Conservation (phyloP, 2,329 filamentous ascomycete genomes). For the Colletotrichum cereale region DNA sequence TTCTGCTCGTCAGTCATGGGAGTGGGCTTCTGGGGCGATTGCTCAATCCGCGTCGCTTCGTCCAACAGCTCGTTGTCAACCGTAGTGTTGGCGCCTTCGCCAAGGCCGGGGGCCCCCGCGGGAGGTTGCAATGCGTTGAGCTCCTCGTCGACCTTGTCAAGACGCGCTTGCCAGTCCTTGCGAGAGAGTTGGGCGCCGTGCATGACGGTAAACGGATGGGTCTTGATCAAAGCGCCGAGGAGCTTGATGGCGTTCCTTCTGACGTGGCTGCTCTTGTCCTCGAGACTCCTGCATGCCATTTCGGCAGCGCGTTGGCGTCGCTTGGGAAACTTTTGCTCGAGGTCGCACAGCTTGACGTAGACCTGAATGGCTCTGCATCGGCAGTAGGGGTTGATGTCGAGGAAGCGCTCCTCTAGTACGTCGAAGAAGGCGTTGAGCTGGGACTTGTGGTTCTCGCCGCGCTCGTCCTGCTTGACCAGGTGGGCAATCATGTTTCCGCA, state of each 20-base stretch:
- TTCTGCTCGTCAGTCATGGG: slow-evolving; percentile 87
- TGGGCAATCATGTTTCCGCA: slow-evolving; percentile 95
- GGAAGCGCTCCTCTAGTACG: slow-evolving; percentile 93
- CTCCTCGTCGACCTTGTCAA: slow-evolving; percentile 87
- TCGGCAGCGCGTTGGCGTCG: slow-evolving; percentile 89
- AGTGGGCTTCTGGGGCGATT: slow-evolving; percentile 68
- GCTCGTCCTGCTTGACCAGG: slow-evolving; percentile 90
- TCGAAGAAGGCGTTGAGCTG: slow-evolving; percentile 98
- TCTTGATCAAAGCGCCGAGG: slow-evolving; percentile 87
- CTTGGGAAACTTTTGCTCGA: slow-evolving; percentile 97
- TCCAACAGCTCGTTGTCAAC: slow-evolving; percentile 85
- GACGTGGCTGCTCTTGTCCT: slow-evolving; percentile 99
- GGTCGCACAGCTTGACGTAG: slow-evolving; percentile 89
- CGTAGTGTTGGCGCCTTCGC: slow-evolving; percentile 73
- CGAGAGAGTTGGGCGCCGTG: slow-evolving; percentile 88
- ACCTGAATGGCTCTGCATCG: slow-evolving; percentile 93
- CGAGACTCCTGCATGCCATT: slow-evolving; percentile 86
- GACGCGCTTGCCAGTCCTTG: slow-evolving; percentile 85
- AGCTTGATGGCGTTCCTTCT: slow-evolving; percentile 95
- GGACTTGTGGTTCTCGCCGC: slow-evolving; percentile 91
- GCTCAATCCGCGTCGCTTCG: slow-evolving; percentile 84
- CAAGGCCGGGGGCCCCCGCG: slow-evolving; percentile 78
- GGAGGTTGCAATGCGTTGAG: slow-evolving; percentile 86
- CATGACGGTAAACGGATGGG: slow-evolving; percentile 92
- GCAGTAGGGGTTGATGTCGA: slow-evolving; percentile 97